phyloP scores from a whole-genome alignment of 1,139 yeast genomes.

The Schizosaccharomyces versatilis region DNA sequence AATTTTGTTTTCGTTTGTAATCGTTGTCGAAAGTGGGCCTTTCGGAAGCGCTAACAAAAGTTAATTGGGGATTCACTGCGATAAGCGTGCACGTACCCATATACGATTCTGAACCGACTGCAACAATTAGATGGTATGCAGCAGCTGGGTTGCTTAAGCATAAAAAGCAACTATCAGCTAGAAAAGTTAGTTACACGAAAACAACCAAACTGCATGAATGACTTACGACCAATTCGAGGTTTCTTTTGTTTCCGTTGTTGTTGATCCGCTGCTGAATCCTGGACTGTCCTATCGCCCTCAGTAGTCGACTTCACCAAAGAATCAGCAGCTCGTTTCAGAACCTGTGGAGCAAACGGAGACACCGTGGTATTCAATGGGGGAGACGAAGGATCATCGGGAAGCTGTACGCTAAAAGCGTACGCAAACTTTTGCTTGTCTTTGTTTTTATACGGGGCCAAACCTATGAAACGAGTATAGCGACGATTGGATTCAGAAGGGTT shows the following conservation, averaged over 20 bases:
- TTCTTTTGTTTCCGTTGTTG: slow-evolving; percentile 5
- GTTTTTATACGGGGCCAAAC: slow-evolving; percentile 37
- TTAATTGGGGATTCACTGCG: neutral
- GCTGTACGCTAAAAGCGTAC: slow-evolving; percentile 37
- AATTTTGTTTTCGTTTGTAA: slow-evolving; percentile 18
- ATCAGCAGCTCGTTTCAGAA: no score
- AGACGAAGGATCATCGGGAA: no score
- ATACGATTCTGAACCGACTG: slow-evolving; percentile 46
- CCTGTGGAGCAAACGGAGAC: no score
- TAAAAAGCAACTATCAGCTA: slow-evolving; percentile 37
- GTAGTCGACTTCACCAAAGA: no score
- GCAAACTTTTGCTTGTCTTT: slow-evolving; percentile 36
- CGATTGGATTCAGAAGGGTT: neutral
- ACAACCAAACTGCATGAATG: neutral
- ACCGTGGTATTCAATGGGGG: no score
- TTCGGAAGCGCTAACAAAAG: slow-evolving; percentile 47
- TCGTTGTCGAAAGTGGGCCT: slow-evolving; percentile 49
- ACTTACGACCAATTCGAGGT: slow-evolving; percentile 1
- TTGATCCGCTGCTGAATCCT: slow-evolving; percentile 1
- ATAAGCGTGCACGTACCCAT: slow-evolving; percentile 1
- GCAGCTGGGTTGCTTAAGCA: slow-evolving; percentile 64
- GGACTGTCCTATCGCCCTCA: no score
- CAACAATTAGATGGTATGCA: slow-evolving; percentile 59
- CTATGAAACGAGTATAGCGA: slow-evolving; percentile 35
- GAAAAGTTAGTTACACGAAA: neutral